These are phyloP conservation scores for Entomortierella beljakovae DNA, from an alignment of 192 early-diverging fungal species.

Conservation along the genomic window DNA sequence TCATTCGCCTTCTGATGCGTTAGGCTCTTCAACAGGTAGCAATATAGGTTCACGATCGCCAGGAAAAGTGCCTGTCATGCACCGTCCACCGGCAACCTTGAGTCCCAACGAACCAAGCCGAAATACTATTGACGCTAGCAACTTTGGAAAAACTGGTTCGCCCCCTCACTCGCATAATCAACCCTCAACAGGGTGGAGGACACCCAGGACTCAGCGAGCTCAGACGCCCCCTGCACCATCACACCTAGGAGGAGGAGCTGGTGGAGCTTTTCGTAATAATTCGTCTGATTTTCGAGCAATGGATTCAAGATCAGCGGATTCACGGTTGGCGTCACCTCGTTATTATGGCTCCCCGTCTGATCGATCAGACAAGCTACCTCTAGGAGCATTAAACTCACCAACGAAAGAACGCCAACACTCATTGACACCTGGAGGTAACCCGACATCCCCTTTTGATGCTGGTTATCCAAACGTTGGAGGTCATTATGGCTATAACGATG, in stretches of 20 bases:
- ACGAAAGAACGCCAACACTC: conserved; percentile 42
- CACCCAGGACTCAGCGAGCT: conserved; percentile 29
- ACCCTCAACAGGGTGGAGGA: conserved; percentile 29
- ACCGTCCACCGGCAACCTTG: background rate
- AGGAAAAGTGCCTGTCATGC: background rate
- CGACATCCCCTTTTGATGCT: conserved; percentile 14
- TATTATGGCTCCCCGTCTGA: conserved; percentile 27
- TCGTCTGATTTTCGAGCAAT: background rate
- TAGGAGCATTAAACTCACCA: conserved; percentile 18
- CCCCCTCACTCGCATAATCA: conserved; percentile 9
- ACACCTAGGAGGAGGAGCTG: too few species aligned
- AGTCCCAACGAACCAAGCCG: conserved; percentile 10
- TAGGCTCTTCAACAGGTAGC: too few species aligned
- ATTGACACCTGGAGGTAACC: conserved; percentile 12
- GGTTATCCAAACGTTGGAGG: background rate
- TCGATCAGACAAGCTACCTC: conserved; percentile 1
- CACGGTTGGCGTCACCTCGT: conserved; percentile 29
- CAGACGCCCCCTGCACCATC: conserved; percentile 11
- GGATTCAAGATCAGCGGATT: conserved; percentile 4
- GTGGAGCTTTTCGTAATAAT: conserved; percentile 6
- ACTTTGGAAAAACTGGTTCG: conserved; percentile 13
- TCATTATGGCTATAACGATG: conserved; percentile 19
- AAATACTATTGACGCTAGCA: background rate
- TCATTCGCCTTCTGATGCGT: conserved; percentile 2
- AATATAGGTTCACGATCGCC: conserved; percentile 1